Evolutionary conservation across 805 yeast species (phyloP), one percentile per base, ranked within the genome.

Genomic region (Myxozyma lipomycoides): DNA sequence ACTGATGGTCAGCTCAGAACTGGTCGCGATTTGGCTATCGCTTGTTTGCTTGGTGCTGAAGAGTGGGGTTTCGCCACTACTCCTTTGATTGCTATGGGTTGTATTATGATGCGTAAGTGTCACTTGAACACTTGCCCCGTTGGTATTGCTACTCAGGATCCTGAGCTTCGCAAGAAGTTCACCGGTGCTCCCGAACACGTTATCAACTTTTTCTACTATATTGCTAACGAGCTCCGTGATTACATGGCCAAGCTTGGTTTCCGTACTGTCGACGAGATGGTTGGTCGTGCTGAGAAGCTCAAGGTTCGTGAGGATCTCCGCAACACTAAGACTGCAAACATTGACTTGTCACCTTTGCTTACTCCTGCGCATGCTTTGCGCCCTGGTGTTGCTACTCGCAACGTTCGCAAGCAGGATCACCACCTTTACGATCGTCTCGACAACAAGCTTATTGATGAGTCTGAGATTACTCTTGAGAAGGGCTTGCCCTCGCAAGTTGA

Each of bases 1-100:
- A 89, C 98, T n/a, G 98, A 91, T 69, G 98, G 98, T 69, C 98
- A 91, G 75, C 73, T 91, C 62, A 86, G 95, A 72, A 91, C 98
- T 18, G 98, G 98, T 59, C 83, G 96, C 64, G 98, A 91, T 72
- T 83, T 91, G 55, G 98, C 98, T 12, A 81, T 93, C 69, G 98
- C 98, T 5, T 86, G 96, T 68, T 74, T 91, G 67, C 76, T 91
- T 28, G 98, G 98, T 70, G 98, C 98, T 49, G 98, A 91, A 71
- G 96, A 93, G 68, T 93, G 95, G 85, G 96, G 98, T 26, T 84
- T 93, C 66, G 98, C 98, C 25, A 91, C 98, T 24, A 83, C 96
- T 59, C 98, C 98, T 38, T 78, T 91, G 68, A 90, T 91, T 63
- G 93, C 97, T 30, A 81, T 91, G 90, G 98, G 98, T 56, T 91